Base-by-base conservation (phyloP, 352 stramenopile genomes). In the Phytopythium mirpurense region DNA sequence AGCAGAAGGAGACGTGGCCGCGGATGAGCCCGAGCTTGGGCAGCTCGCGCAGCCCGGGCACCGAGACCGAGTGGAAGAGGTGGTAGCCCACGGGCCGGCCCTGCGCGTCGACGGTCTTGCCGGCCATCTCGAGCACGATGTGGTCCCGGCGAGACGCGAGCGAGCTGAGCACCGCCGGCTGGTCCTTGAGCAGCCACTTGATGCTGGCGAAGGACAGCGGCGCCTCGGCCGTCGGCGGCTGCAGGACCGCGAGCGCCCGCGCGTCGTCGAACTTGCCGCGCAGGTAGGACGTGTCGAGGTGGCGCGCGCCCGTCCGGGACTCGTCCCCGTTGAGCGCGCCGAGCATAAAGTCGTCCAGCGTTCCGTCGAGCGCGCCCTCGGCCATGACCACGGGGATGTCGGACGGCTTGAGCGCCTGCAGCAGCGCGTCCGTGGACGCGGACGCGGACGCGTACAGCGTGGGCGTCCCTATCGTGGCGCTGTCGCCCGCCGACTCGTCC, bases 111-210 rank as follows among this genome's bases (percentile, higher is more conserved):
- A 40, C 50, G 4, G 34, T 31, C 4, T 16, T 36, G 31, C 53
- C 53, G 14, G 53, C 42, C 24, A 43, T 45, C 42, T 59, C 53
- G 9, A 59, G 34, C 7, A 59, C 43, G 15, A 59, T 36, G 35
- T 50, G 42, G 53, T 59, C 53, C 23, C 53, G 53, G 10, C 26
- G 31, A 19, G 45, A 43, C 26, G 43, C 43, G 8, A 59, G 12
- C 31, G 51, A 37, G 26, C 50, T 46, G 18, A 56, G 19, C 16
- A 48, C 51, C 2, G 43, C 31, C 10, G 53, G 53, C 24, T 52
- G 41, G 36, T 51, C 53, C 44, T 59, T 59, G 26, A 59, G 35
- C 18, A 59, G 35, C 53, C 53, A 59, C 44, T 59, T 59, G 31
- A 59, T 51, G 32, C 53, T 41, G 2, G 42, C 24, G 34, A 51